Conservation (phyloP, 352 stramenopile genomes). For the Pythium utonaiense region DNA sequence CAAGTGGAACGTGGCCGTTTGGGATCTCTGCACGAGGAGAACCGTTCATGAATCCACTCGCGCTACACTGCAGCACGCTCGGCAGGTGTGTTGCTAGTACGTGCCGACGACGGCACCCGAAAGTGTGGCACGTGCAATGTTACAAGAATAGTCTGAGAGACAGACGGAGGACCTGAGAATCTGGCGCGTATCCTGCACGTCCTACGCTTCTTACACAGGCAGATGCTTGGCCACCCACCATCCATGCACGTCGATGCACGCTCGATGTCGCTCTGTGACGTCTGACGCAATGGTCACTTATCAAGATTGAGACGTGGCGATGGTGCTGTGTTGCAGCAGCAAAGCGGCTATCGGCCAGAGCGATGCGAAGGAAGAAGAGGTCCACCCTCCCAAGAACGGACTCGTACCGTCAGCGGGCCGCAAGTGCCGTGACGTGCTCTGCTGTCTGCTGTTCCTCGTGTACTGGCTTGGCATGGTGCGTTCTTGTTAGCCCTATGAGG, state of each 20-base stretch:
- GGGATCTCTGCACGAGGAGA: constrained; percentile 17
- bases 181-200: background rate
- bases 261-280: background rate
- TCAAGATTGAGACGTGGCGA: background rate
- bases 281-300: background rate
- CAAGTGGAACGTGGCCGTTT: constrained; percentile 59
- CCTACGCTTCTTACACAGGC: background rate
- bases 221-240: background rate
- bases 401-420: constrained; percentile 30
- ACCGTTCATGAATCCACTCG: background rate
- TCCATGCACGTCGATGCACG: background rate
- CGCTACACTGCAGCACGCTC: background rate
- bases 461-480: constrained; percentile 84
- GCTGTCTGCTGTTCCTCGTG: constrained; percentile 78
- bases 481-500: too few relatives aligned
- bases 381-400: constrained; percentile 17
- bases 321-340: constrained; percentile 19
- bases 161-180: background rate
- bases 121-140: too few relatives aligned
- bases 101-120: too few relatives aligned
- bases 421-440: constrained; percentile 71
- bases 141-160: background rate
- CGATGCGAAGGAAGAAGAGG: constrained; percentile 9
- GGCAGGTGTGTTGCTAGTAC: background rate
- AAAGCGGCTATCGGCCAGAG: constrained; percentile 4